These are phyloP conservation scores for Dendrobium nobile DNA, from an alignment of 106 monocot genomes.

Conservation along the genomic window DNA sequence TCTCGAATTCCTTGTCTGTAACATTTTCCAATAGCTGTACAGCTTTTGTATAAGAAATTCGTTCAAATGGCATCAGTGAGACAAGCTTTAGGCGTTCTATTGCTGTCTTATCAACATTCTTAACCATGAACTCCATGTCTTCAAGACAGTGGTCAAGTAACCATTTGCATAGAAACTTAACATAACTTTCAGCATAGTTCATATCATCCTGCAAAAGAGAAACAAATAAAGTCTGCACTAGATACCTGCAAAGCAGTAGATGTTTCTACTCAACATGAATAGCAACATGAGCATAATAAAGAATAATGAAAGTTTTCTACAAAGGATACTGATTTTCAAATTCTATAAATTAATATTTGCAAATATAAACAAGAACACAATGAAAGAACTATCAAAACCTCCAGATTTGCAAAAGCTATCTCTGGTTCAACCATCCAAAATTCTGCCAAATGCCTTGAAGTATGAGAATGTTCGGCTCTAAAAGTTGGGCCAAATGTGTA, in stretches of 20 bases:
- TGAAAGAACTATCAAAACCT: slow-evolving; percentile 33
- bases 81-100: slow-evolving; percentile 56
- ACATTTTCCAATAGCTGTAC: slow-evolving; percentile 41
- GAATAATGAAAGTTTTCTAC: neutral
- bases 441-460: slow-evolving; percentile 90
- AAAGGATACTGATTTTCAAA: neutral
- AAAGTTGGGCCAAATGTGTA: slow-evolving; percentile 99
- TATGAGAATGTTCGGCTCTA: slow-evolving; percentile 92
- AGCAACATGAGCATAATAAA: neutral
- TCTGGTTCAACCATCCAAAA: slow-evolving; percentile 99
- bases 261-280: neutral
- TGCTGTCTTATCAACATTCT: slow-evolving; percentile 48
- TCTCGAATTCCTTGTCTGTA: slow-evolving; percentile 61
- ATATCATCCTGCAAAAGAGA: slow-evolving; percentile 50
- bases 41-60: slow-evolving; percentile 59
- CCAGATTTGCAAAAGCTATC: slow-evolving; percentile 86
- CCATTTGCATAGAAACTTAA: slow-evolving; percentile 64
- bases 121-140: slow-evolving; percentile 75
- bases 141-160: slow-evolving; percentile 50
- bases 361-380: neutral
- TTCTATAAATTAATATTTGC: neutral
- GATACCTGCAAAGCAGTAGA: neutral
- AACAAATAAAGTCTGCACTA: neutral
- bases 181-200: slow-evolving; percentile 65
- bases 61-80: slow-evolving; percentile 45